Evolutionary conservation across 1,284 basidiomycete genomes (phyloP), one percentile per base, ranked within the genome.

Genomic region (Ceratobasidium theobromae): DNA sequence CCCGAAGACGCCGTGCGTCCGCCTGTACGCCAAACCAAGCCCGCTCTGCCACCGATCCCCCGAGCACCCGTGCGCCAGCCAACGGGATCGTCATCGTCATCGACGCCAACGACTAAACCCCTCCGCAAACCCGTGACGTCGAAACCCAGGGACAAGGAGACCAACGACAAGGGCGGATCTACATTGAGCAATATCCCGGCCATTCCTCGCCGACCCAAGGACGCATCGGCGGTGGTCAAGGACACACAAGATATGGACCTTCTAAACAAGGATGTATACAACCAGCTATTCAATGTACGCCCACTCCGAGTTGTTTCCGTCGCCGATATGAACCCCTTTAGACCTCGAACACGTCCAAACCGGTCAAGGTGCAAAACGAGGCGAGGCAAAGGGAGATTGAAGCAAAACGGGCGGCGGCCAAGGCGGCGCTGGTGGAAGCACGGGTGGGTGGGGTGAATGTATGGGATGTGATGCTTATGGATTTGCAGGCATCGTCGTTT

Each of bases 201-300:
- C 3, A 62, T 62, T 40, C 58, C 58, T 21, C 58, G 58, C 21
- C 30, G 58, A 23, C 46, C 58, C 2, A 49, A 51, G 51, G 58
- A 62, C 27, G 55, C 45, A 11, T 32, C 41, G 21, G 32, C 58
- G 18, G 32, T 46, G 25, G 45, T 62, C 3, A 62, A 62, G 38
- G 58, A 62, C 25, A 62, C 58, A 1, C 58, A 62, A 30, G 58
- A 62, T 25, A 62, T 62, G 58, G 58, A 62, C 33, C 46, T 62
- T 21, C 18, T 62, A 40, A 62, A 62, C 33, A 62, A 62, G 33
- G 58, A 62, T 18, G 58, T 62, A 16, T 62, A 62, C 32, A 62
- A 62, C n/a, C 58, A 62, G 25, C 58, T 62, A 9, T 62, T 62
- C 58, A 62, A 62, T n/a, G 58, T 62, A 62, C 4, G 58, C 28